Conservation (phyloP, 202 grass and related monocot genomes). For the Digitaria exilis region DNA sequence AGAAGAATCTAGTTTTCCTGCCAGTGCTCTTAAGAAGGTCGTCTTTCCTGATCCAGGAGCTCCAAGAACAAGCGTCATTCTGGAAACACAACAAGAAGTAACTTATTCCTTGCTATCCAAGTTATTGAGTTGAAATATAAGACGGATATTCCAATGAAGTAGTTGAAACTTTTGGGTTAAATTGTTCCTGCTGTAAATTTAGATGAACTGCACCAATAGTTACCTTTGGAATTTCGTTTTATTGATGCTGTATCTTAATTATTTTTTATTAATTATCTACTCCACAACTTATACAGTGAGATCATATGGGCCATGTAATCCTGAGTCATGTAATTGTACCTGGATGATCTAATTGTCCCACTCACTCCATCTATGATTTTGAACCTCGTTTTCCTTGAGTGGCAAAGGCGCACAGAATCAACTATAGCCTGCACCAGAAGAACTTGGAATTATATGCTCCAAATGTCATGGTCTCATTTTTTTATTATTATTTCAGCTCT, state of each 20-base stretch:
- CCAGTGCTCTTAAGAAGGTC: constrained; percentile 58
- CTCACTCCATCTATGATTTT: background rate
- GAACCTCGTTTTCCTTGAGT: background rate
- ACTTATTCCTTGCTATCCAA: background rate
- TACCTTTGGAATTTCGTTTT: background rate
- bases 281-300: background rate
- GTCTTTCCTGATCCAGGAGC: constrained; percentile 46
- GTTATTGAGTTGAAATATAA: background rate
- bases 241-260: background rate
- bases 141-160: background rate
- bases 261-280: background rate
- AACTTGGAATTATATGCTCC: too few species aligned
- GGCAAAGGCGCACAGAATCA: background rate
- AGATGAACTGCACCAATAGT: background rate
- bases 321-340: background rate
- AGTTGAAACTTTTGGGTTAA: background rate
- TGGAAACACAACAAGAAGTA: constrained; percentile 32
- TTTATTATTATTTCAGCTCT: too few species aligned
- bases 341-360: constrained; percentile 5
- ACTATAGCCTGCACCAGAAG: background rate
- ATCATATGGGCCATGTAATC: background rate
- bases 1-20: constrained; percentile 56
- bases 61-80: constrained; percentile 66
- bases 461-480: too few species aligned
- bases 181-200: background rate